Base-by-base conservation (phyloP, 257 asterid species). In the Primulina eburnea region DNA sequence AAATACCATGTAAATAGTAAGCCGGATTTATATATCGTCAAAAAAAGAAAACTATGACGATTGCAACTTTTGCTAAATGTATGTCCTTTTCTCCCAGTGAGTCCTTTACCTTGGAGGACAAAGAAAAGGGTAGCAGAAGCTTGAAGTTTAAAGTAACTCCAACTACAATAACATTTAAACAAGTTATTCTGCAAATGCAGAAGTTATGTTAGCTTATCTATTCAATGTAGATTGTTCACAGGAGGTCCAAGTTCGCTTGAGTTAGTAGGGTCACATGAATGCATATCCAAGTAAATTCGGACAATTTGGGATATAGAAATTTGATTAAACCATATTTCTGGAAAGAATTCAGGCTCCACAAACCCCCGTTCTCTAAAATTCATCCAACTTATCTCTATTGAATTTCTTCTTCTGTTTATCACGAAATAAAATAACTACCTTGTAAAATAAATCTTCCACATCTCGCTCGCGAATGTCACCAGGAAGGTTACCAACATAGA, bases 401-500 rank as follows among this genome's bases (percentile, higher is more conserved):
- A 14, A 14, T 14, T 10, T 12, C 53, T 43, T 43, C 53, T 11
- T n/a, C 53, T 12, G n/a, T 43, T 43, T 43, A 43, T 2, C 53
- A 50, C 18, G n/a, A 26, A 18, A n/a, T 24, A 20, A 28, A 50
- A 62, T 2, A 18, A 1, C 18, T 17, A 24, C 99, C 99, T 91
- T 94, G 89, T 91, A 83, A 76, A 94, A 94, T 78, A 94, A 69
- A 80, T 91, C 98, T 73, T 94, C 99, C 62, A 94, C 96, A 83
- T 94, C 97, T 6, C 98, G 89, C 82, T 94, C 99, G 17, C 98
- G 96, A 65, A 88, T 85, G 78, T 91, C 98, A 18, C 98, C 98
- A 4, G 98, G 99, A 77, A 94, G 99, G 84, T 94, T 94, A 43
- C 99, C 99, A 12, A 94, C 97, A 35, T 94, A 91, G 55, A 94